Evolutionary conservation across 225 moss, liverwort and hornwort species (phyloP).

Genomic region (Neckera pumila): DNA sequence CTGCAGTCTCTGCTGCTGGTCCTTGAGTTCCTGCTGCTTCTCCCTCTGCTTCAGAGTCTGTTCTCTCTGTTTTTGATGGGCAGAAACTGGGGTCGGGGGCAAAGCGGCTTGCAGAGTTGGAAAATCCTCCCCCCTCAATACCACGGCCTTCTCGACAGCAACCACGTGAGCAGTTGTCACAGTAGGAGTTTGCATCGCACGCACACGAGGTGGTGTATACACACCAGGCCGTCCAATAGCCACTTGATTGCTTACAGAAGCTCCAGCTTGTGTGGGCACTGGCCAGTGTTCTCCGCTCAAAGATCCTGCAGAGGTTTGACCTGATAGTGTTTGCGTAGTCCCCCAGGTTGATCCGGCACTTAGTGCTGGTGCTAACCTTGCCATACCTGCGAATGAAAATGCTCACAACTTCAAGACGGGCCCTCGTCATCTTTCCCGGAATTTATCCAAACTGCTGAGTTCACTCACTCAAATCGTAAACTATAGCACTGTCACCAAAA

Average conservation of each 20-base stretch:
- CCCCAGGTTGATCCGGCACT: constrained; percentile 91
- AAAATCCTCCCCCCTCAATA: constrained; percentile 95
- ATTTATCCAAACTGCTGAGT: background rate
- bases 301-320: constrained; percentile 35
- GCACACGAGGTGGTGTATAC: constrained; percentile 90
- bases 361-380: constrained; percentile 71
- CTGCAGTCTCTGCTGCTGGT: constrained; percentile 86
- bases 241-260: constrained; percentile 15
- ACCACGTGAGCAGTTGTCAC: constrained; percentile 29
- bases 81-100: constrained; percentile 55
- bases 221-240: constrained; percentile 75
- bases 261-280: constrained; percentile 40
- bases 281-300: constrained; percentile 56
- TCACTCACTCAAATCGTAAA: background rate
- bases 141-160: constrained; percentile 81
- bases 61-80: constrained; percentile 80
- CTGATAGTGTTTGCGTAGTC: constrained; percentile 41
- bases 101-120: constrained; percentile 94
- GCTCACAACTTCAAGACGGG: background rate
- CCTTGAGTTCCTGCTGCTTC: constrained; percentile 89
- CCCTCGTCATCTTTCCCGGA: background rate
- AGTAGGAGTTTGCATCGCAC: constrained; percentile 50
- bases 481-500: background rate
- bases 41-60: constrained; percentile 82
- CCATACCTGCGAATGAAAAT: constrained; percentile 28